Conservation (phyloP, 2,329 filamentous ascomycete genomes). For the Claviceps cyperi region DNA sequence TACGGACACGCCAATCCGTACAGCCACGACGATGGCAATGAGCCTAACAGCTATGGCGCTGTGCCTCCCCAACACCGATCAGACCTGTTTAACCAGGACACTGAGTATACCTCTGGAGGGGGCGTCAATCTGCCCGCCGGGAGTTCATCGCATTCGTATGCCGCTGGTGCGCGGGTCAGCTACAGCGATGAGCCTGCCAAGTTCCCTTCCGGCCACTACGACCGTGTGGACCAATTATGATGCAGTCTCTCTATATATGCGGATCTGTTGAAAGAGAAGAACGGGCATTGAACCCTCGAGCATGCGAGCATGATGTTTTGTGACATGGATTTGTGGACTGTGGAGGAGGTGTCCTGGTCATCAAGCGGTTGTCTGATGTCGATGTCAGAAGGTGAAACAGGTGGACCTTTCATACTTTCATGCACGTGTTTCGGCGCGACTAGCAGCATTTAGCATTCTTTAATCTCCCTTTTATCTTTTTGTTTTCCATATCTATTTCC, state of each 20-base stretch:
- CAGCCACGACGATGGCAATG: constrained; percentile 24
- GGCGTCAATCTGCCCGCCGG: constrained; percentile 13
- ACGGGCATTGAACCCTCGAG: too few relatives aligned
- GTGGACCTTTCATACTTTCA: too few relatives aligned
- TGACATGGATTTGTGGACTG: background rate
- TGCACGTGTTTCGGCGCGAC: background rate
- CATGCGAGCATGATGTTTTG: constrained; percentile 2
- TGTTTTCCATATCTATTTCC: background rate
- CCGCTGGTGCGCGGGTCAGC: constrained; percentile 21
- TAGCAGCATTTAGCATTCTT: background rate
- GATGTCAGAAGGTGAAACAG: too few relatives aligned
- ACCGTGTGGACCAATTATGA: constrained; percentile 27
- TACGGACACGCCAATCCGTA: constrained; percentile 25
- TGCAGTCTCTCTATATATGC: background rate
- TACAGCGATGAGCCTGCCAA: constrained; percentile 35
- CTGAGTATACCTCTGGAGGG: constrained; percentile 28
- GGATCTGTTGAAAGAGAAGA: too few relatives aligned
- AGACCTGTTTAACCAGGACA: constrained; percentile 35
- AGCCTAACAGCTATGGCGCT: constrained; percentile 25
- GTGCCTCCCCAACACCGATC: constrained; percentile 20
- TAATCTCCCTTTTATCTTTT: background rate
- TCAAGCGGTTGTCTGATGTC: too few relatives aligned
- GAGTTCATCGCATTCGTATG: constrained; percentile 5
- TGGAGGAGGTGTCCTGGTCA: too few relatives aligned
- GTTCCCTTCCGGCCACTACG: constrained; percentile 45